Conservation (phyloP, 768 basidiomycete genomes). For the Pleurotus cornucopiae region DNA sequence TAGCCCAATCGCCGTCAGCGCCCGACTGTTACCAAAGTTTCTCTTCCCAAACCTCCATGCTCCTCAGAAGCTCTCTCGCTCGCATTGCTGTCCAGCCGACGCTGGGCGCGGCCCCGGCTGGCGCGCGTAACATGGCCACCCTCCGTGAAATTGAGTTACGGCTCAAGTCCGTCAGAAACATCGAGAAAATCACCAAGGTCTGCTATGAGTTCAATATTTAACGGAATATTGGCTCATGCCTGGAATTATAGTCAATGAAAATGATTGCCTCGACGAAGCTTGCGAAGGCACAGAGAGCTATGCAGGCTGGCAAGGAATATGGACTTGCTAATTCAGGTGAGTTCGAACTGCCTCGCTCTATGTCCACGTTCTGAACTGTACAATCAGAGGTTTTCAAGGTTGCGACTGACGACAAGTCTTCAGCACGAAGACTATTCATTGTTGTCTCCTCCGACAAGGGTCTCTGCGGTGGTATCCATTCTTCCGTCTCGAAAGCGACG, state of each 20-base stretch:
- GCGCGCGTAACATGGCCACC: slow-evolving; percentile 90
- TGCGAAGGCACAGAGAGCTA: slow-evolving; percentile 90
- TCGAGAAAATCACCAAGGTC: slow-evolving; percentile 99
- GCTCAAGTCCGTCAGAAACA: slow-evolving; percentile 94
- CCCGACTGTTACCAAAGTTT: slow-evolving; percentile 25
- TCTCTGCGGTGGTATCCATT: slow-evolving; percentile 99
- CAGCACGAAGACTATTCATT: slow-evolving; percentile 82
- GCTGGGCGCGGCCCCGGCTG: slow-evolving; percentile 39
- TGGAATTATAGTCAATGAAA: slow-evolving; percentile 79
- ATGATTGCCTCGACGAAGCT: slow-evolving; percentile 99
- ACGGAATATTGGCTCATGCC: slow-evolving; percentile 10
- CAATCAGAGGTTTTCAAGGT: slow-evolving; percentile 83
- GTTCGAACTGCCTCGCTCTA: slow-evolving; percentile 20
- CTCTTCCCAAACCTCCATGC: slow-evolving; percentile 30
- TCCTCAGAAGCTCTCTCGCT: slow-evolving; percentile 42
- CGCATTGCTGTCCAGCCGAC: slow-evolving; percentile 33
- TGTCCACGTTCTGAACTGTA: neutral
- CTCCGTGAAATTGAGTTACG: slow-evolving; percentile 96
- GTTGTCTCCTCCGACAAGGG: slow-evolving; percentile 98
- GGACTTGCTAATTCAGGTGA: slow-evolving; percentile 87
- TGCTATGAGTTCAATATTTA: slow-evolving; percentile 15
- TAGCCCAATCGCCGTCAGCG: slow-evolving; percentile 32
- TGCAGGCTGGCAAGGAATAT: slow-evolving; percentile 88
- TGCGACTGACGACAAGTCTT: slow-evolving; percentile 60
- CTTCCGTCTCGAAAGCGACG: slow-evolving; percentile 88